Percentiles rank a stretch among this genome's conserved stretches.
phyloP scores from a whole-genome alignment of 2,329 filamentous ascomycete genomes.

The Cladorrhinum sp. region DNA sequence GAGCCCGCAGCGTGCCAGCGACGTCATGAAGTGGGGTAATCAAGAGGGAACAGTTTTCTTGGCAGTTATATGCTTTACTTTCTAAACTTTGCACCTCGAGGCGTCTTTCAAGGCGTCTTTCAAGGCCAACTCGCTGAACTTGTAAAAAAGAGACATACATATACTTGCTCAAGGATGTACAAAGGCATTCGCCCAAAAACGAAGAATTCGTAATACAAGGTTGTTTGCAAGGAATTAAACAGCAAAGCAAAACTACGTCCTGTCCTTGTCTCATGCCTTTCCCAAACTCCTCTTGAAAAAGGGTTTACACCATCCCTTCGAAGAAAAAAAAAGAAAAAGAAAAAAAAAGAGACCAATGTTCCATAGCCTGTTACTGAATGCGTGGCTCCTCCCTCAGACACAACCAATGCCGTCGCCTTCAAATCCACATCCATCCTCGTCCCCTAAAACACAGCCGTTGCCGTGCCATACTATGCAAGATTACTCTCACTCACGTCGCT shows the following conservation, averaged over 20 bases:
- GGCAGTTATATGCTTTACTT: too few relatives aligned
- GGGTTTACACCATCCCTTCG: background rate
- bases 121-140: too few relatives aligned
- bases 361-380: background rate
- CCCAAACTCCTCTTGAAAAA: conserved; percentile 3
- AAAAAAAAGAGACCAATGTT: background rate
- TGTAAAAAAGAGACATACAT: too few relatives aligned
- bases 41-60: too few relatives aligned
- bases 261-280: conserved; percentile 7
- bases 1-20: background rate
- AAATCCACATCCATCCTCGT: background rate
- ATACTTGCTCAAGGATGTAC: too few relatives aligned
- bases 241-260: conserved; percentile 4
- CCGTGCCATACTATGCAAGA: background rate
- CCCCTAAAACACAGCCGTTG: too few relatives aligned
- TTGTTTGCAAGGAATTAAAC: background rate
- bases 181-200: too few relatives aligned
- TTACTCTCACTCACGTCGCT: background rate
- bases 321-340: background rate
- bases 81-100: too few relatives aligned
- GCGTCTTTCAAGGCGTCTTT: too few relatives aligned
- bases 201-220: background rate
- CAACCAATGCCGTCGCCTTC: background rate
- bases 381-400: background rate
- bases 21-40: background rate